A percentile compares a stretch with the other conserved stretches of the same genome.
Evolutionary conservation across 495 filamentous ascomycete species (phyloP).

Genomic region (Podospora pseudopauciseta): DNA sequence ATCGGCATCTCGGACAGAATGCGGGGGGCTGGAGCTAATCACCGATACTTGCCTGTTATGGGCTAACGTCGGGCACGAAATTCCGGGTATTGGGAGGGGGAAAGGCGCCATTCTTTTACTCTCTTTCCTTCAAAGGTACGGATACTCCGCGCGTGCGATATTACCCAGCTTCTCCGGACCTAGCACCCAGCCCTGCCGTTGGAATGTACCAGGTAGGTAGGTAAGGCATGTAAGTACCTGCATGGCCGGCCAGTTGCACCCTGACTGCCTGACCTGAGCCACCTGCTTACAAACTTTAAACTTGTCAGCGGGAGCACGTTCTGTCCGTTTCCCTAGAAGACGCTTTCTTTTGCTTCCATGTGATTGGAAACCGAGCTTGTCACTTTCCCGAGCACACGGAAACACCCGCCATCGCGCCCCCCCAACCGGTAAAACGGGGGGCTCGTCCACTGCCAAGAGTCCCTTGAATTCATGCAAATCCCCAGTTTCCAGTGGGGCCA

Average conservation of each 20-base stretch:
- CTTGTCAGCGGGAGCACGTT: constrained; percentile 9
- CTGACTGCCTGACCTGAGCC: background rate
- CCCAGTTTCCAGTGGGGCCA: constrained; percentile 5
- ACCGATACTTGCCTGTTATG: constrained; percentile 32
- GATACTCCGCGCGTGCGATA: background rate
- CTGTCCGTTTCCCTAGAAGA: background rate
- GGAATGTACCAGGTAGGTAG: background rate
- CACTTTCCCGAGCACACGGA: constrained; percentile 3
- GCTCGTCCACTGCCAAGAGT: constrained; percentile 11
- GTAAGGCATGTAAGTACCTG: too few species aligned
- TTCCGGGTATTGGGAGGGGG: constrained; percentile 23
- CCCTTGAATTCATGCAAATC: background rate
- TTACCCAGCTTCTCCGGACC: background rate
- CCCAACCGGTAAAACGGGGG: background rate
- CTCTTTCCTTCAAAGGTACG: background rate
- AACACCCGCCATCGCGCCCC: constrained; percentile 13
- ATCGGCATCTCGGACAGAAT: constrained; percentile 37
- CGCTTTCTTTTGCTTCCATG: constrained; percentile 2
- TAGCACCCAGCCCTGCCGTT: background rate
- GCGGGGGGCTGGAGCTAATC: constrained; percentile 35
- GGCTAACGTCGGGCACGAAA: constrained; percentile 29
- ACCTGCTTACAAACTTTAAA: background rate
- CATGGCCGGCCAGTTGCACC: background rate
- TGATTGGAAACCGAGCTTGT: background rate
- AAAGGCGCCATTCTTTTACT: constrained; percentile 9